Evolutionary conservation across 257 asterid species (phyloP), one percentile per base, ranked within the genome.

Genomic region (Solanum piurae): DNA sequence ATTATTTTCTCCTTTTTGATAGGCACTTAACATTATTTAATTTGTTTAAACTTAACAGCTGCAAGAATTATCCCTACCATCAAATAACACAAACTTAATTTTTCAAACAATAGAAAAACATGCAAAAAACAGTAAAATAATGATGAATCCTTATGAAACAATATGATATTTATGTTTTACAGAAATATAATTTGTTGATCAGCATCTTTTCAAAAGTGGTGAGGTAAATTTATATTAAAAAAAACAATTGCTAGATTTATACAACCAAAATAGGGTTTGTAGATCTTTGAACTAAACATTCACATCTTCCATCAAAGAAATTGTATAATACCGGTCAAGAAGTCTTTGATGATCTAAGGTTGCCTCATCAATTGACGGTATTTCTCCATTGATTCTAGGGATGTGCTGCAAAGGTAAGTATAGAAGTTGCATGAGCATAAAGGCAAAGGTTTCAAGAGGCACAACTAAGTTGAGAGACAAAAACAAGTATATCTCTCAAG

Each of bases 291-390:
- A 82, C 86, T 36, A 36, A 40, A 84, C 62, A 23, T 83, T 27
- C 14, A 69, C 84, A 71, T 29, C 21, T 75, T 49, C 68, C 72
- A 83, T 21, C 55, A 87, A 72, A 87, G 86, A 73, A 77, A 85
- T 58, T 69, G 58, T 38, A 34, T 72, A 85, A 87, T 93, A 97
- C 99, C 99, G 94, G 90, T 93, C 94, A 73, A 95, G 93, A 89
- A 97, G 98, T 93, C 98, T 94, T 91, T 95, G 98, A 93, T 95
- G 98, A 91, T 95, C 99, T 88, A 92, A 90, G 89, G 96, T 95
- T 89, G 99, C 98, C 91, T 93, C 98, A 88, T 97, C 98, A 62
- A 94, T 44, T 16, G 99, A 95, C 34, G 99, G 98, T 89, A 95
- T 95, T 89, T 95, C 98, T 42, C 99, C 99, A 85, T 97, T 97